Evolutionary conservation across 495 filamentous ascomycete genomes (phyloP), one percentile per base, ranked within the genome.

Genomic region (Glonium stellatum): DNA sequence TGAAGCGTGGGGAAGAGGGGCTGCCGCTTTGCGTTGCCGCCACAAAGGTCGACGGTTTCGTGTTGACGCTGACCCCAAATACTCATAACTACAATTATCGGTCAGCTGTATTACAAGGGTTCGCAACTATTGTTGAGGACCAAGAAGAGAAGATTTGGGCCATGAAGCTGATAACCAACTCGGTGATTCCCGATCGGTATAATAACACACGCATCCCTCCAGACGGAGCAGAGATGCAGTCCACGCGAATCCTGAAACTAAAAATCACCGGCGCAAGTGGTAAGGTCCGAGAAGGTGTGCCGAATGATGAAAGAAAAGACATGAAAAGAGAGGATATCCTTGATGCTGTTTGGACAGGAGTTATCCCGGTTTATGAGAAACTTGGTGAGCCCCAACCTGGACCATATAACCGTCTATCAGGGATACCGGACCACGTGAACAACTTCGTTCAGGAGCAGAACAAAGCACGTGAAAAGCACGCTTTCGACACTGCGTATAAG

Each of bases 1-100:
- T 34, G 49, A 51, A 46, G 51, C 68, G 73, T n/a, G 73, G 65
- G 3, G 66, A 53, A 9, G 22, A 77, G n/a, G 81, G 84, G 4
- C 61, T 88, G 27, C 82, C 81, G 1, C 79, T 82, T 66, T 90
- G 75, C 74, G 81, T 85, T 36, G 86, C 78, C 64, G 86, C 82
- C 9, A 92, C 78, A 58, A 80, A 79, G 59, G 72, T 91, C 13
- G 88, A 92, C 74, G 89, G 89, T 21, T 72, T 92, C 11, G 82
- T 92, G 36, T 78, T 95, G 15, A 79, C 87, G 8, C 79, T 92
- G 70, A 87, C 89, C 0, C 89, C 92, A 25, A 86, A 87, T 73
- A 77, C 78, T 21, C 89, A 95, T 76, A 88, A 80, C 70, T 92
- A 88, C 77, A 96, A 96, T 76, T 96, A 93, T 75, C 89, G 90